phyloP scores from a whole-genome alignment of 1,284 basidiomycete species.

The Kalmanozyma brasiliensis region DNA sequence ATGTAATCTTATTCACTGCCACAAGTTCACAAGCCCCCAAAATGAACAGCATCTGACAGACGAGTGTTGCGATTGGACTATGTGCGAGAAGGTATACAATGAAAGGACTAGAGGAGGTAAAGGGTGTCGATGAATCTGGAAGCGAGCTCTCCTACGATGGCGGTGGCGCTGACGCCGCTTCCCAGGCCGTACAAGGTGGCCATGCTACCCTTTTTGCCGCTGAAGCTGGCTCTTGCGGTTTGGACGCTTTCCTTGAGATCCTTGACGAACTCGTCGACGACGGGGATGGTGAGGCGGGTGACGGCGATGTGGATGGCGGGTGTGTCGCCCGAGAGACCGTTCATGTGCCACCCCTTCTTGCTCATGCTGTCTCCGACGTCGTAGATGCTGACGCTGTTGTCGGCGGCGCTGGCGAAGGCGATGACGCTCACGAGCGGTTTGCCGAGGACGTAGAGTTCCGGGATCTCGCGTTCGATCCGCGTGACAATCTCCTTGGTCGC shows the following conservation, averaged over 20 bases:
- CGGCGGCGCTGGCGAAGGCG: conserved; percentile 79
- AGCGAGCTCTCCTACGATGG: conserved; percentile 86
- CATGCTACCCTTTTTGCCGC: conserved; percentile 55
- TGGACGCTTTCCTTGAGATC: conserved; percentile 81
- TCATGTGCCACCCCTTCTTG: conserved; percentile 81
- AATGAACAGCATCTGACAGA: too few relatives aligned
- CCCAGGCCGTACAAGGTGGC: conserved; percentile 76
- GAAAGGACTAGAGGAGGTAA: conserved; percentile 48
- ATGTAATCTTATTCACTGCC: too few relatives aligned
- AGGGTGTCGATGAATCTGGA: conserved; percentile 69
- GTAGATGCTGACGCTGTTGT: conserved; percentile 73
- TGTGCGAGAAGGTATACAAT: too few relatives aligned
- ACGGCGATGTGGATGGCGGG: conserved; percentile 91
- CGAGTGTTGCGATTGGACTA: too few relatives aligned
- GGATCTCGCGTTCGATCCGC: conserved; percentile 75
- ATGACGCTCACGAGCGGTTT: conserved; percentile 90
- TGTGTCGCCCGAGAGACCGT: conserved; percentile 78
- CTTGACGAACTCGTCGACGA: conserved; percentile 80
- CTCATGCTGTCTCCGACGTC: conserved; percentile 91
- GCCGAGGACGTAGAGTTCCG: conserved; percentile 83
- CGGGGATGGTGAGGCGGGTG: conserved; percentile 82
- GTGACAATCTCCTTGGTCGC: conserved; percentile 77
- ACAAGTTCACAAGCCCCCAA: too few relatives aligned
- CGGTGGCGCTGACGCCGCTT: conserved; percentile 83
- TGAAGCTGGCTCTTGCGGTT: conserved; percentile 10